phyloP scores from a whole-genome alignment of 805 yeast species.

The Clavispora asparagi region DNA sequence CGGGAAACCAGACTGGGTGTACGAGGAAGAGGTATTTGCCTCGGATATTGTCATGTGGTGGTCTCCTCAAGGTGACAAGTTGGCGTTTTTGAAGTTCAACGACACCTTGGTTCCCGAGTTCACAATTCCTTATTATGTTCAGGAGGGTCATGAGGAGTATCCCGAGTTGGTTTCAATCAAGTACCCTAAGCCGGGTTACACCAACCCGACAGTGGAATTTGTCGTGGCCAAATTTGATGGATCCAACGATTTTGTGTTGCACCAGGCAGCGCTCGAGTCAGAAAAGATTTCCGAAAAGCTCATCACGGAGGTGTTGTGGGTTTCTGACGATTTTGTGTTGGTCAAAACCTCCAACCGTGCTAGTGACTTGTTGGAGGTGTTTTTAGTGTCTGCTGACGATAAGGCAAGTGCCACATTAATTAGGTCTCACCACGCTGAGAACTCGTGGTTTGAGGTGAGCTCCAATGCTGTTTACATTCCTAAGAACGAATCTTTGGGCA shows the following conservation, averaged over 20 bases:
- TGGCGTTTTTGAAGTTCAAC: conserved; percentile 63
- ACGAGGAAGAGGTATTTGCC: conserved; percentile 82
- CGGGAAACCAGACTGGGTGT: conserved; percentile 93
- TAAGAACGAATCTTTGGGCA: conserved; percentile 27
- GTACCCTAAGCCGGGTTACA: conserved; percentile 80
- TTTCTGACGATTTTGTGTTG: conserved; percentile 42
- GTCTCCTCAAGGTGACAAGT: conserved; percentile 67
- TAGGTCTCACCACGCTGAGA: conserved; percentile 40
- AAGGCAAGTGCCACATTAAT: conserved; percentile 28
- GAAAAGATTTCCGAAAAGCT: conserved; percentile 22
- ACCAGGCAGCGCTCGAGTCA: conserved; percentile 7
- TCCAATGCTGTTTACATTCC: conserved; percentile 32
- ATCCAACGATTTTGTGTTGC: not conserved
- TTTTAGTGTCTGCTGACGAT: conserved; percentile 32
- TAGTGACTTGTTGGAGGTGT: conserved; percentile 51
- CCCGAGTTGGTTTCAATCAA: conserved; percentile 51
- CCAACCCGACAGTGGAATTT: conserved; percentile 61
- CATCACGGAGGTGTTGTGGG: conserved; percentile 61
- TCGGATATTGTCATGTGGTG: conserved; percentile 78
- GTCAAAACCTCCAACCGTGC: conserved; percentile 61
- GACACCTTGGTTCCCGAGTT: conserved; percentile 71
- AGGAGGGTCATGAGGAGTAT: conserved; percentile 35
- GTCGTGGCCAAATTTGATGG: conserved; percentile 7
- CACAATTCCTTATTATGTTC: conserved; percentile 71
- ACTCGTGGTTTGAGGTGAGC: conserved; percentile 59